These are phyloP conservation scores for Umbelopsis sp. DNA, from an alignment of 371 early-diverging fungal genomes.

Conservation along the genomic window DNA sequence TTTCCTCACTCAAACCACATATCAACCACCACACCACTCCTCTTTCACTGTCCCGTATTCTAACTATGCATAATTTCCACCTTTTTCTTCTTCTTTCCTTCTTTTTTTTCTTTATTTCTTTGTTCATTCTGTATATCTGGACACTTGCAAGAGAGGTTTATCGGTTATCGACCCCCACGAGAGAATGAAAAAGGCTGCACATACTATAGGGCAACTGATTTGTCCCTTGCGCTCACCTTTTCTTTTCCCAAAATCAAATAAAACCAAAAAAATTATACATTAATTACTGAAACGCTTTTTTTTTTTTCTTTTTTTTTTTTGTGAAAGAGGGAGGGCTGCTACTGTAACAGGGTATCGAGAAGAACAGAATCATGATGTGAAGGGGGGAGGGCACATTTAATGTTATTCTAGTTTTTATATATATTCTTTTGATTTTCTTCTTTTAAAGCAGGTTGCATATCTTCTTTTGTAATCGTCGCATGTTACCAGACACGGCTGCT, in stretches of 20 bases:
- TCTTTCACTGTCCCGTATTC: constrained; percentile 17
- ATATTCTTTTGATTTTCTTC: neutral
- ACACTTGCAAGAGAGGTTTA: constrained; percentile 15
- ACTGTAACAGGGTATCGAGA: constrained; percentile 17
- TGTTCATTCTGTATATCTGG: constrained; percentile 20
- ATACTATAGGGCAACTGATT: constrained; percentile 5
- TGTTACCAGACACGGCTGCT: constrained; percentile 45
- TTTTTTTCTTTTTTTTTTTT: neutral
- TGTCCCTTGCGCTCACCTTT: constrained; percentile 17
- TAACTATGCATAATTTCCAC: constrained; percentile 10
- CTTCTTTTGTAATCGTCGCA: constrained; percentile 44
- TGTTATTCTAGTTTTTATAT: too few species aligned
- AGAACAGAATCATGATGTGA: neutral
- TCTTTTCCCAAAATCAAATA: neutral
- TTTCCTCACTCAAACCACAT: constrained; percentile 8
- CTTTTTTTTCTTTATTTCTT: neutral
- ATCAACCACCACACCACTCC: constrained; percentile 3
- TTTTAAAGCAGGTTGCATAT: constrained; percentile 39
- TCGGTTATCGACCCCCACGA: constrained; percentile 13
- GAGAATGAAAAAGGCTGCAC: constrained; percentile 19
- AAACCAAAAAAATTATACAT: neutral
- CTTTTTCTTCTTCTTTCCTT: neutral
- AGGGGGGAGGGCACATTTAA: too few species aligned
- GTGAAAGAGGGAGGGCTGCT: neutral
- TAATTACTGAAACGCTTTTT: neutral